These are phyloP conservation scores for Harringtonia lauricola DNA, from an alignment of 2,329 filamentous ascomycete species.

Conservation along the genomic window DNA sequence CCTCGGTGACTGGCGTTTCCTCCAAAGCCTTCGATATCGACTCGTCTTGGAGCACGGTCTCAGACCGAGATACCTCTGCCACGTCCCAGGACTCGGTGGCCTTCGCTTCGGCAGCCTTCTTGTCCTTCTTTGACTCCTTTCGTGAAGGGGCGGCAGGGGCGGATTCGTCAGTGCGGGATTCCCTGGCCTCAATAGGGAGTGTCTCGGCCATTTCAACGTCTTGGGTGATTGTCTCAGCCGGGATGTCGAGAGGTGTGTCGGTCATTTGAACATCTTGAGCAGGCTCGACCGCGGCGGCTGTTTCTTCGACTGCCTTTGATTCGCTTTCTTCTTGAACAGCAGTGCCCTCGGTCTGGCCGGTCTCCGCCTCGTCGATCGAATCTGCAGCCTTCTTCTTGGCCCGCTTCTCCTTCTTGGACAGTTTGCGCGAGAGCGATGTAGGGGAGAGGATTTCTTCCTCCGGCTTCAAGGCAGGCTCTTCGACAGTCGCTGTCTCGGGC, in stretches of 20 bases:
- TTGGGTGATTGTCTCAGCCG: too few relatives aligned
- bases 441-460: neutral
- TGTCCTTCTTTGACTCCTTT: conserved; percentile 2
- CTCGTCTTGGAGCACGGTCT: neutral
- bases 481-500: neutral
- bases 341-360: too few relatives aligned
- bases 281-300: too few relatives aligned
- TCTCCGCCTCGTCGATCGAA: neutral
- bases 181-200: neutral
- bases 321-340: too few relatives aligned
- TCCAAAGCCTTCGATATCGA: too few relatives aligned
- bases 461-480: neutral
- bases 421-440: neutral
- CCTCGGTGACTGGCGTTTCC: too few relatives aligned
- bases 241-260: too few relatives aligned
- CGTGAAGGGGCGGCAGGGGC: neutral
- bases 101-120: neutral
- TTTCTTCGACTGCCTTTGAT: too few relatives aligned
- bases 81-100: neutral
- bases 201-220: too few relatives aligned
- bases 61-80: neutral
- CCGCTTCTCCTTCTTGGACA: conserved; percentile 5
- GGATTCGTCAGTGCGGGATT: neutral
- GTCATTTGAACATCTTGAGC: too few relatives aligned
- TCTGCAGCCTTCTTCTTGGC: conserved; percentile 1